phyloP scores from a whole-genome alignment of 768 basidiomycete species.

The Amanita muscaria region DNA sequence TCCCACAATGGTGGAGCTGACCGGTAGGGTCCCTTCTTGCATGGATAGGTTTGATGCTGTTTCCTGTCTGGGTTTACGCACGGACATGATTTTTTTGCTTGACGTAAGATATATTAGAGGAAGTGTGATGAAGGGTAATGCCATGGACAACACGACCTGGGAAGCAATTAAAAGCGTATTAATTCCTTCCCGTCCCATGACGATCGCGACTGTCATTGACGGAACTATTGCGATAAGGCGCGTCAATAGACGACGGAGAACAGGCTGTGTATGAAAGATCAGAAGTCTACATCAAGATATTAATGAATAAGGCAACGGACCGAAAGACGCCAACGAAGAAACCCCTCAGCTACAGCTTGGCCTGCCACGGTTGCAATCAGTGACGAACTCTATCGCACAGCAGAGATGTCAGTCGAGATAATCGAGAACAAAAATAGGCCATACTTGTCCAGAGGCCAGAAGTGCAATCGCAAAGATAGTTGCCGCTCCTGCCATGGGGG shows the following conservation, averaged over 20 bases:
- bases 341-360: conserved; percentile 86
- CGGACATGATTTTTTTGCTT: conserved; percentile 62
- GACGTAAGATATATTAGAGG: conserved; percentile 75
- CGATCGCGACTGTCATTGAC: conserved; percentile 67
- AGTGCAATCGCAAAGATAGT: conserved; percentile 85
- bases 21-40: background rate
- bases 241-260: conserved; percentile 74
- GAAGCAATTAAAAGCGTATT: conserved; percentile 74
- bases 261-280: too few species aligned
- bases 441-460: conserved; percentile 71
- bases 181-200: conserved; percentile 61
- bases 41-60: conserved; percentile 29
- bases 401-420: conserved; percentile 1
- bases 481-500: conserved; percentile 59
- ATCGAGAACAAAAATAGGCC: background rate
- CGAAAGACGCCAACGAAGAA: conserved; percentile 79
- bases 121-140: conserved; percentile 79
- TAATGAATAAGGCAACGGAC: too few species aligned
- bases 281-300: too few species aligned
- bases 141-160: conserved; percentile 77
- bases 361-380: conserved; percentile 87
- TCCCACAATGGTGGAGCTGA: conserved; percentile 5
- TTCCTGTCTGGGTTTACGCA: conserved; percentile 32
- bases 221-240: conserved; percentile 78
- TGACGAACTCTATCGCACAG: conserved; percentile 57